Evolutionary conservation across 2,329 filamentous ascomycete species (phyloP), one percentile per base, ranked within the genome.

Genomic region (Exophiala mesophila): DNA sequence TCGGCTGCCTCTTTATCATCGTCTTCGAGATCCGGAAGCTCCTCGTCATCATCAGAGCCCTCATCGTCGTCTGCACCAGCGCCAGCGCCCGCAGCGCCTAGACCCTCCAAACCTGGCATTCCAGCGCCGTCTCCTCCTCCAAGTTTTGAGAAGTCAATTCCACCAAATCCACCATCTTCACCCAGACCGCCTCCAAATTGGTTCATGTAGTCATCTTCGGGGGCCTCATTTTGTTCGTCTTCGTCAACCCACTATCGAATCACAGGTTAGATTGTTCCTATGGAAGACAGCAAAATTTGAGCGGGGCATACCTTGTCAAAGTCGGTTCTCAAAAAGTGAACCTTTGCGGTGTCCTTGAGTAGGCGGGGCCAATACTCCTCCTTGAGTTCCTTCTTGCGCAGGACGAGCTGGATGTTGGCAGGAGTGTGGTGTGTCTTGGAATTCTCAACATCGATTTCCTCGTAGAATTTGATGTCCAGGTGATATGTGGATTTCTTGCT

Each of bases 261-360:
- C 13, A 36, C 30, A 42, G 38, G 9, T 44, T 31, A 43, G n/a
- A n/a, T n/a, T n/a, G n/a, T n/a, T n/a, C n/a, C n/a, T n/a, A n/a
- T n/a, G n/a, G n/a, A n/a, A n/a, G n/a, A n/a, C n/a, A n/a, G n/a
- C n/a, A n/a, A n/a, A n/a, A n/a, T n/a, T n/a, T n/a, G n/a, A n/a
- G n/a, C n/a, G n/a, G n/a, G n/a, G 57, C 74, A 47, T 64, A 83
- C 80, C 84, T 95, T 96, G 74, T 96, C 89, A 59, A 98, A 98
- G 72, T 98, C 85, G 54, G 92, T 97, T 83, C 95, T 95, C 61
- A 98, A 71, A 79, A 88, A 98, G 72, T 97, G 92, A 41, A 86
- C 72, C 75, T 88, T 95, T 77, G 87, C 83, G 56, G 73, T 68
- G 48, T 90, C 86, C 82, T 96, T 96, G 64, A 96, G 77, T 60